Evolutionary conservation across 1,284 basidiomycete genomes (phyloP), one percentile per base, ranked within the genome.

Genomic region (Cryptococcus depauperatus): DNA sequence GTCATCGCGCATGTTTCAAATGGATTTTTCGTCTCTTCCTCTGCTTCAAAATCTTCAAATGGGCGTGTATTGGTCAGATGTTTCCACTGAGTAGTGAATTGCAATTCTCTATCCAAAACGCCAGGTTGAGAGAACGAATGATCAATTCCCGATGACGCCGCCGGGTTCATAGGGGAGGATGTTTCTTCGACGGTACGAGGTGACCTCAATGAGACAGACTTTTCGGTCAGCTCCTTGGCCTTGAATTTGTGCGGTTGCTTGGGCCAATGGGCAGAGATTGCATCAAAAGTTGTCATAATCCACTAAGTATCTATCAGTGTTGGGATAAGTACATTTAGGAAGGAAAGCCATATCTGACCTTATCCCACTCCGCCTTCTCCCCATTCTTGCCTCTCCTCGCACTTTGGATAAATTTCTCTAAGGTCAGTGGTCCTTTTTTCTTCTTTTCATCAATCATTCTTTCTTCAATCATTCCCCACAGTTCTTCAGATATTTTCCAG

Each of bases 281-380:
- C 91, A 62, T 91, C 83, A 57, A 92, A 93, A 0, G 85, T 81
- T 1, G 85, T 85, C 82, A 89, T 84, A 35, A 87, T 80, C 76
- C 80, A 84, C 68, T 70, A 37, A 2, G n/a, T 6, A 11, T 27
- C 5, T 16, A 18, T 58, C 32, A 58, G 53, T 18, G 5, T 22
- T 18, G 23, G 19, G 19, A 29, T 29, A 23, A 16, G 9, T 18
- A 26, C 16, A 26, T 14, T 6, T 4, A 5, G 29, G 11, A 16
- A 4, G 29, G 29, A 30, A 4, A 30, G 16, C 11, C 16, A 14
- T 14, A 13, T 56, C 64, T 44, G 41, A 66, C 69, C 54, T 71
- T 70, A 66, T 79, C 77, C 62, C 66, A 52, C 65, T 51, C 56
- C 27, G 52, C 38, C 48, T 57, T 68, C 48, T 63, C 57, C 54